Conservation (phyloP, 1,284 basidiomycete genomes). For the Irpex rosettiformis region DNA sequence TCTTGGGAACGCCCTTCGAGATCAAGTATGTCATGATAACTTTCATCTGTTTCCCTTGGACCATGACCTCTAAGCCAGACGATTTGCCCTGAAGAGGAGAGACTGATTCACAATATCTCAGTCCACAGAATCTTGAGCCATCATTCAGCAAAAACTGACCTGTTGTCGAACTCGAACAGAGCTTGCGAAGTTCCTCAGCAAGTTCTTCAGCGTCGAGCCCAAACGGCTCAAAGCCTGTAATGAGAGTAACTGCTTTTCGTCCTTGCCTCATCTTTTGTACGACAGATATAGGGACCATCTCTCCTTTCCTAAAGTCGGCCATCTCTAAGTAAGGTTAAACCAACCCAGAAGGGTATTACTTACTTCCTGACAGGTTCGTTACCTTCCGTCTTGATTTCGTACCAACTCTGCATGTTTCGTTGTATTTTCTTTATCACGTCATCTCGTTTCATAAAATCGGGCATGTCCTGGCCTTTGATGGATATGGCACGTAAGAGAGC, state of each 20-base stretch:
- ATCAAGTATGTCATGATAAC: constrained; percentile 63
- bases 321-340: neutral
- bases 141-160: constrained; percentile 36
- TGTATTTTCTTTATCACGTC: constrained; percentile 55
- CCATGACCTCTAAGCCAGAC: constrained; percentile 63
- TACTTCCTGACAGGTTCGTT: constrained; percentile 55
- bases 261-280: constrained; percentile 72
- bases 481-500: constrained; percentile 47
- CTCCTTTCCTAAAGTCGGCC: constrained; percentile 61
- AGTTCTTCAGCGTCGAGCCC: constrained; percentile 66
- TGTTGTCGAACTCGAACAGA: constrained; percentile 77
- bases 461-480: constrained; percentile 39
- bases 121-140: neutral
- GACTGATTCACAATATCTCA: constrained; percentile 35
- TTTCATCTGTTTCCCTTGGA: constrained; percentile 79
- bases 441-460: constrained; percentile 68
- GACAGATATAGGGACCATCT: constrained; percentile 66
- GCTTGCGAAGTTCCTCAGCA: constrained; percentile 73
- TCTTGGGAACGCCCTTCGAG: constrained; percentile 71
- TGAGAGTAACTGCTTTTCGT: constrained; percentile 71
- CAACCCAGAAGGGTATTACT: constrained; percentile 18
- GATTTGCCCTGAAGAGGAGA: constrained; percentile 52
- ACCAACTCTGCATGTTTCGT: constrained; percentile 71
- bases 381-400: constrained; percentile 52
- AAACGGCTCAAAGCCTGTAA: constrained; percentile 79